Base-by-base conservation (phyloP, 768 basidiomycete species). In the Auriscalpium vulgare region DNA sequence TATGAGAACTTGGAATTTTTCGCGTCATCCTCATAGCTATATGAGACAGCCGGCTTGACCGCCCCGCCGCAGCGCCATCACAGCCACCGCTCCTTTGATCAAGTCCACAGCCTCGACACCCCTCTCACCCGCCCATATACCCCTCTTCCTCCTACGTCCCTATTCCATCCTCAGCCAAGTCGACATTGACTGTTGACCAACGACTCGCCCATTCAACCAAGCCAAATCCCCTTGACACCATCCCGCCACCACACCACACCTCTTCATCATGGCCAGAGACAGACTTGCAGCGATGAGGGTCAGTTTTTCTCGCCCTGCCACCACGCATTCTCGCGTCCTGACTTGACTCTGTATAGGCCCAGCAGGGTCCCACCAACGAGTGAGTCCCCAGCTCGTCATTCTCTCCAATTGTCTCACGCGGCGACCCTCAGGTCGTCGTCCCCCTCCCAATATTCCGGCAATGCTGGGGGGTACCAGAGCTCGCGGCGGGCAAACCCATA, bases 251-350 rank as follows among this genome's bases (percentile, higher is more conserved):
- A 67, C 62, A 56, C 51, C 56, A 61, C 49, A 47, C 23, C 23
- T n/a, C 34, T 29, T 29, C 44, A 54, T 37, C 63, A 87, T 91
- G 85, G 89, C 92, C 62, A 84, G 92, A 81, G 91, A 95, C 75
- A 83, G 92, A 78, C 80, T 95, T 62, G 91, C 89, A 65, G 88
- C 87, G 60, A 82, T 88, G 83, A 82, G 89, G 74, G 88, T 89
- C 57, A 56, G 83, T 68, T 37, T 45, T 6, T n/a, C 10, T 7
- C 13, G 64, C 37, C 21, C 57, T 50, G 50, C 38, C 29, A 50
- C 50, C 51, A 37, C 61, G 45, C 59, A 35, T 37, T 53, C 23
- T 50, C 34, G 21, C 38, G 46, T n/a, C 51, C 38, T 58, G 17
- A 23, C 52, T 59, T 50, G 36, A 50, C 55, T 37, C 36, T 49